Evolutionary conservation across 495 filamentous ascomycete genomes (phyloP), one percentile per base, ranked within the genome.

Genomic region (Penicillium salamii): DNA sequence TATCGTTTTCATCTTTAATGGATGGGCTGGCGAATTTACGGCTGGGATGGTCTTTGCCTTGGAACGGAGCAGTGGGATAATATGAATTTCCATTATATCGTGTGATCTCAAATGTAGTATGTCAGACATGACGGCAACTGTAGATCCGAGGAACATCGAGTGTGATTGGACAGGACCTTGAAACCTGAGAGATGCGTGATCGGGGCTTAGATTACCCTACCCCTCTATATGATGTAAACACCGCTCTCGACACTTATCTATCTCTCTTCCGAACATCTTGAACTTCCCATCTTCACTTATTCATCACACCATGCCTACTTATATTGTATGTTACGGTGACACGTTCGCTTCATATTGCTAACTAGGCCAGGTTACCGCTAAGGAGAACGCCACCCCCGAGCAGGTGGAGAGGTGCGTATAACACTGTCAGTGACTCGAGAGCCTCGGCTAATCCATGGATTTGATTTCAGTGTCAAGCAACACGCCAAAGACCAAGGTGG

Each of bases 11-110:
- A 65, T 68, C 54, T 52, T 61, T 62, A 58, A 57, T 52, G 67
- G 60, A 55, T 60, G 62, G 67, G 53, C 48, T 53, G 69, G 69
- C 69, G 69, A 69, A 53, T 57, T 44, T 59, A 57, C 29, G 67
- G 63, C 51, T 61, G 60, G 67, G 55, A 49, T 57, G 66, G 61
- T 53, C 58, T 32, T 62, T 51, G 15, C 36, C 53, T 60, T 40
- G 53, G 50, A 46, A 56, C 55, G 56, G 57, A 63, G 52, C 63
- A 57, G 52, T 46, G 54, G 59, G 54, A 42, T 54, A 69, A 66
- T 69, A 54, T 47, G 59, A 56, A 26, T 54, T 49, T 47, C 33
- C 3, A 32, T 32, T 40, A 29, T 37, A 49, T 51, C 42, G 19
- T 49, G 3, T 12, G 15, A 6, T 29, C 14, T n/a, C n/a, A n/a